phyloP scores from a whole-genome alignment of 768 basidiomycete species.

The Mycena epipterygia region DNA sequence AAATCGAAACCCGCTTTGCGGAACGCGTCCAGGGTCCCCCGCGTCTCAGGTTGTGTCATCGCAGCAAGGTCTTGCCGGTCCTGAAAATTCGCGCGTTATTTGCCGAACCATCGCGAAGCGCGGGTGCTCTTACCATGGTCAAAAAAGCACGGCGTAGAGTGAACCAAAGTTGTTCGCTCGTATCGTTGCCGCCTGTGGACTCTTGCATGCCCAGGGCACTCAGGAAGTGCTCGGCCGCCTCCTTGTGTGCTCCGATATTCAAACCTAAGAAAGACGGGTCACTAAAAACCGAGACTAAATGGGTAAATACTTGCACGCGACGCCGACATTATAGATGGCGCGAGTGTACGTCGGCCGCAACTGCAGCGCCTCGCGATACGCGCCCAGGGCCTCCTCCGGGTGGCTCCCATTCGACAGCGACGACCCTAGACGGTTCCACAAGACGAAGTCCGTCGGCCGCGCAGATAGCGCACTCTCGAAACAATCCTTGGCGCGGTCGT shows the following conservation, averaged over 20 bases:
- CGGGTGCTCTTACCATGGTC: constrained; percentile 72
- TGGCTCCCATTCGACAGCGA: constrained; percentile 94
- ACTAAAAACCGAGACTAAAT: constrained; percentile 9
- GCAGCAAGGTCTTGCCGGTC: constrained; percentile 88
- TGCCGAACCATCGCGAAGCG: background rate
- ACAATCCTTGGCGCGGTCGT: constrained; percentile 93
- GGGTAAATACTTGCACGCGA: constrained; percentile 80
- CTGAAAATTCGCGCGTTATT: constrained; percentile 53
- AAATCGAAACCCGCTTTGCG: constrained; percentile 92
- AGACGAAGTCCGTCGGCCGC: constrained; percentile 90
- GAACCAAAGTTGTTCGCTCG: constrained; percentile 90
- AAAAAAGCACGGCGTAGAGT: constrained; percentile 87
- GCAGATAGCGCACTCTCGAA: constrained; percentile 89
- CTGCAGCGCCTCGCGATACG: constrained; percentile 91
- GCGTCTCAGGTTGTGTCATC: constrained; percentile 72
- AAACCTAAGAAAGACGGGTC: constrained; percentile 73
- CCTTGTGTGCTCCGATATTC: constrained; percentile 95
- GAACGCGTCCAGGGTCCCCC: constrained; percentile 78
- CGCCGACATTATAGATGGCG: constrained; percentile 97
- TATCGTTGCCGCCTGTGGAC: constrained; percentile 64
- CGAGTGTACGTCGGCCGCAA: constrained; percentile 96
- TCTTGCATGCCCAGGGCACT: constrained; percentile 88
- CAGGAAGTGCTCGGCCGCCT: constrained; percentile 96
- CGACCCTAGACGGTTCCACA: constrained; percentile 97
- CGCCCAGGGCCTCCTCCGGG: constrained; percentile 93